Base-by-base conservation (phyloP, 108 stramenopile genomes). In the Nitzschia palea region DNA sequence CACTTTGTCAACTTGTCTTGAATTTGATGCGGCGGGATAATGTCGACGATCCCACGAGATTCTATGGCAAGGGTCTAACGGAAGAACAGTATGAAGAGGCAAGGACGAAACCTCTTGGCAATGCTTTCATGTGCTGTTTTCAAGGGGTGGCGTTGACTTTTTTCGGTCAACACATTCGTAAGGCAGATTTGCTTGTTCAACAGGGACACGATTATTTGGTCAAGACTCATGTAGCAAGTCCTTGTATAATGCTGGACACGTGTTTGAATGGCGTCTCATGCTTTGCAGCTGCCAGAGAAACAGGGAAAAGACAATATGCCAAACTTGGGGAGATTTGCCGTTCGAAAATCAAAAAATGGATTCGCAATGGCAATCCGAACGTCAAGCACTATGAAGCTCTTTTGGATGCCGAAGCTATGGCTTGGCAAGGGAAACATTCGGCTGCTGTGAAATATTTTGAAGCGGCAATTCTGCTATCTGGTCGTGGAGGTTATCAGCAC, bases 21-120 rank as follows among this genome's bases (percentile, higher is more conserved):
- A 70, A 70, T 26, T 28, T 70, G 59, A 70, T 70, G 58, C 59
- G 69, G 8, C 37, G 8, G 14, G 37, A 40, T 14, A 40, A 40
- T 40, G 37, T 14, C 37, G 37, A 40, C 8, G 37, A 40, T 40
- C 37, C 37, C 37, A 40, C 37, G 14, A 40, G 14, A 14, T 40
- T 40, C 37, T 10, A 8, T 8, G 37, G 37, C 10, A 8, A 40
- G 14, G 37, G 10, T 40, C 8, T 40, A 10, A 40, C 37, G 10
- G 37, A 40, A 8, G 37, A 40, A 40, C 37, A 40, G 10, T 14
- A 10, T 8, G 37, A 40, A 40, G 10, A 14, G 14, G 8, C 37
- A 40, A 8, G 37, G 10, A 14, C 10, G 14, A 14, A 40, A 10
- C 10, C 8, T 40, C 14, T 40, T 40, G 8, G 37, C 10, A 40